Base-by-base conservation (phyloP, 2,329 filamentous ascomycete species). In the Calonectria ilicicola region DNA sequence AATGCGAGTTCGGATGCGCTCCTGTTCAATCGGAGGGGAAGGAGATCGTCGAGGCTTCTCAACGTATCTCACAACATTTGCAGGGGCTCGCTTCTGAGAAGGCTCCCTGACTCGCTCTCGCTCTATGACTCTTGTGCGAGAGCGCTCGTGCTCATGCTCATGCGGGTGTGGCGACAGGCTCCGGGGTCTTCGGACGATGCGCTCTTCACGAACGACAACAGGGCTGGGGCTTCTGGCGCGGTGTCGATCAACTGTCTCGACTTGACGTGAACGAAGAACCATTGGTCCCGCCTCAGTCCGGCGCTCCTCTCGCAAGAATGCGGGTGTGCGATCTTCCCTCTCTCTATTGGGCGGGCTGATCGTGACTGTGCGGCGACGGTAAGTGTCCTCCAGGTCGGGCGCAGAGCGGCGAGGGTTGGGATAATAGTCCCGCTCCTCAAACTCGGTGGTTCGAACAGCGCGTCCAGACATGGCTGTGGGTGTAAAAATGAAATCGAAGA, bases 231-330 rank as follows among this genome's bases (percentile, higher is more conserved):
- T 87, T 64, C 86, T 84, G 49, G 82, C 84, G 66, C 85, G 86
- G 66, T 85, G 85, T 65, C 88, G 84, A 79, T 91, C 89, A 72
- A 89, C 78, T 1, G 87, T 89, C 82, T 91, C 89, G 64, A 90
- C 84, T 69, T 91, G 89, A 56, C 89, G 86, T 76, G 88, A 83
- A 65, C 89, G 87, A 60, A 91, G 84, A 21, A 91, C 89, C 78
- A 91, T 81, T 44, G 86, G 85, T 3, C 89, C 89, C 29, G 86
- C 82, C 70, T 91, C 89, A 29, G 81, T 71, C 17, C 86, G 86
- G 68, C 88, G 85, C 32, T 90, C 88, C 2, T 89, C 87, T 63
- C 88, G 86, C 70, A 91, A 81, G 77, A 90, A 91, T 65, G 85
- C 83, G 3, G 88, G 88, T 49, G 86, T 83, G 49, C 87, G 85